These are phyloP conservation scores for Plasmodium blacklocki DNA, from an alignment of 169 alveolate species.

Conservation along the genomic window DNA sequence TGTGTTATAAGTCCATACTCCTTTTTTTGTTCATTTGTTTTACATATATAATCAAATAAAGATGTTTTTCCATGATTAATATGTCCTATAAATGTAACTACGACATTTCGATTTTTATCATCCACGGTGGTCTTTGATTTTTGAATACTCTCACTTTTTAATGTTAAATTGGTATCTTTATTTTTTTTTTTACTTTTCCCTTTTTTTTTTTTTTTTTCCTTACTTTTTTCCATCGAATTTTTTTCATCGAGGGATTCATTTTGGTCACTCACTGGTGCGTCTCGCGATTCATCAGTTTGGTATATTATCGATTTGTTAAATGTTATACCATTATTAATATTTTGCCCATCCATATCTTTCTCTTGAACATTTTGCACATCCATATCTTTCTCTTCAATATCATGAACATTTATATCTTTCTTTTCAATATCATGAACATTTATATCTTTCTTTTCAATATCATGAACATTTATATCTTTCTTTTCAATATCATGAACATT, in stretches of 20 bases:
- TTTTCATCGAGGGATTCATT: not conserved
- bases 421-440: not conserved
- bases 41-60: slow-evolving; percentile 88
- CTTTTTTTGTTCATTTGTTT: slow-evolving; percentile 82
- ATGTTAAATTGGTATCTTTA: not conserved
- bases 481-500: not conserved
- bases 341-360: not conserved
- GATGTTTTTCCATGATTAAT: slow-evolving; percentile 98
- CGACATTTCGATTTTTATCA: slow-evolving; percentile 88
- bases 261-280: not conserved
- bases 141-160: not conserved
- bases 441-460: not conserved
- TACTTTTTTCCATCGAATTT: not conserved
- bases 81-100: slow-evolving; percentile 97
- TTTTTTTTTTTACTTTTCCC: not conserved
- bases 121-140: not conserved
- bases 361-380: not conserved
- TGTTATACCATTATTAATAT: not conserved
- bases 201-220: not conserved
- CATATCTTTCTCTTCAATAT: not conserved
- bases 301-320: too few relatives aligned
- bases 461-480: too few relatives aligned
- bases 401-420: not conserved
- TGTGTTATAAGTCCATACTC: slow-evolving; percentile 95
- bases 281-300: not conserved